These are phyloP conservation scores for Tubosaeta brunneosetosa DNA, from an alignment of 768 basidiomycete genomes.

Conservation along the genomic window DNA sequence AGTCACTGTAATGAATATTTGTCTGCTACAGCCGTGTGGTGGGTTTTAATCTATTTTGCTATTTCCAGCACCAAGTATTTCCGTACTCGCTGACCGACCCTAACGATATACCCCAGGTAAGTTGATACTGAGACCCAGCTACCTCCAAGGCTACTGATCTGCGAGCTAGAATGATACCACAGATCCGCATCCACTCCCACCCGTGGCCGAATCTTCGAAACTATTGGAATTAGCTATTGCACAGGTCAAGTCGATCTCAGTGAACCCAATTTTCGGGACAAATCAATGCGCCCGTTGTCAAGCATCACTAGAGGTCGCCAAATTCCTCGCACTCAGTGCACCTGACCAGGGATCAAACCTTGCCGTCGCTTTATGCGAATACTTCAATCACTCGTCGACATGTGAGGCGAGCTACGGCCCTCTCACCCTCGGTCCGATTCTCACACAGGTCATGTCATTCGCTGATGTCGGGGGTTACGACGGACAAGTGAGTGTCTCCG, in stretches of 20 bases:
- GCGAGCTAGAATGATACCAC: conserved; percentile 44
- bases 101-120: conserved; percentile 47
- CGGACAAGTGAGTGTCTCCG: conserved; percentile 48
- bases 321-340: conserved; percentile 61
- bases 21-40: neutral
- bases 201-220: conserved; percentile 41
- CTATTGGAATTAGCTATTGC: conserved; percentile 50
- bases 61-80: conserved; percentile 50
- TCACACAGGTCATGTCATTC: conserved; percentile 69
- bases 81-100: conserved; percentile 63
- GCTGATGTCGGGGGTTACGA: conserved; percentile 70
- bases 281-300: conserved; percentile 58
- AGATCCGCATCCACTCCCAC: conserved; percentile 66
- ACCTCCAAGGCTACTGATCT: neutral
- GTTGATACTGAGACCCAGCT: too few relatives aligned
- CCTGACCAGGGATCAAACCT: conserved; percentile 57
- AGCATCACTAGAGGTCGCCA: conserved; percentile 56
- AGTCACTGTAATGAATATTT: conserved; percentile 42
- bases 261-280: conserved; percentile 48
- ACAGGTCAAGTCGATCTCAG: conserved; percentile 53
- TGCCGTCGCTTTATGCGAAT: conserved; percentile 55
- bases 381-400: conserved; percentile 46
- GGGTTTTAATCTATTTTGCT: neutral
- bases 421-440: conserved; percentile 48
- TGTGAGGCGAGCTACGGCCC: conserved; percentile 49